A percentile compares a stretch with the other conserved stretches of the same genome.
phyloP scores from a whole-genome alignment of 768 basidiomycete genomes.

The Russula lepida region DNA sequence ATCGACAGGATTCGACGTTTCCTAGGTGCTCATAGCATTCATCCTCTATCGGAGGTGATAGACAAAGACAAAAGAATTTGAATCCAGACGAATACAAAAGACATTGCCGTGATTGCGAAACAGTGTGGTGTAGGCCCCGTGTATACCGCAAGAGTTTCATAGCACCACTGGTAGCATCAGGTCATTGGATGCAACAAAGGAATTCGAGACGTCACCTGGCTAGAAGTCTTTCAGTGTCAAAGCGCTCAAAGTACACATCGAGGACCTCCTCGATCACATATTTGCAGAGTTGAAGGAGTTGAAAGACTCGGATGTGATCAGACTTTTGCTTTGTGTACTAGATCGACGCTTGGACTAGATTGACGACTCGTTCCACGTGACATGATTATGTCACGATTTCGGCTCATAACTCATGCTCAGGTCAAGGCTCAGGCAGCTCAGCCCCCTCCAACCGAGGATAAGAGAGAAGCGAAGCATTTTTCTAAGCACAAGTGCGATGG shows the following conservation, averaged over 20 bases:
- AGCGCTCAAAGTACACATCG: background rate
- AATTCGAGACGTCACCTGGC: background rate
- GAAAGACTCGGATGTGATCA: too few species aligned
- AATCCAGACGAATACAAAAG: background rate
- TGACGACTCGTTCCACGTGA: too few species aligned
- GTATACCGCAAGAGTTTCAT: background rate
- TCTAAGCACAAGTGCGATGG: too few species aligned
- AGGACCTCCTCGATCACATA: background rate
- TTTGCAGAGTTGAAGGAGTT: background rate
- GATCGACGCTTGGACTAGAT: too few species aligned
- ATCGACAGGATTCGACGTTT: background rate
- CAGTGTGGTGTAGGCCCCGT: background rate
- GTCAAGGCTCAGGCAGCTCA: too few species aligned
- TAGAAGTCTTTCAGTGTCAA: background rate
- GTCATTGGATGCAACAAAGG: background rate
- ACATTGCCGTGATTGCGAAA: background rate
- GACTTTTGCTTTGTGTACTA: background rate
- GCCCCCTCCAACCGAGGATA: too few species aligned
- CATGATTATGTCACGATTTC: too few species aligned
- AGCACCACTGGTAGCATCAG: too few species aligned
- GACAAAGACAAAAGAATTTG: background rate
- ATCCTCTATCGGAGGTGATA: background rate
- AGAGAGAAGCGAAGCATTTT: too few species aligned
- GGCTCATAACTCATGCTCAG: too few species aligned
- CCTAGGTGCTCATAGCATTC: background rate